Evolutionary conservation across 352 stramenopile species (phyloP).

Genomic region (Blastocystis hominis): DNA sequence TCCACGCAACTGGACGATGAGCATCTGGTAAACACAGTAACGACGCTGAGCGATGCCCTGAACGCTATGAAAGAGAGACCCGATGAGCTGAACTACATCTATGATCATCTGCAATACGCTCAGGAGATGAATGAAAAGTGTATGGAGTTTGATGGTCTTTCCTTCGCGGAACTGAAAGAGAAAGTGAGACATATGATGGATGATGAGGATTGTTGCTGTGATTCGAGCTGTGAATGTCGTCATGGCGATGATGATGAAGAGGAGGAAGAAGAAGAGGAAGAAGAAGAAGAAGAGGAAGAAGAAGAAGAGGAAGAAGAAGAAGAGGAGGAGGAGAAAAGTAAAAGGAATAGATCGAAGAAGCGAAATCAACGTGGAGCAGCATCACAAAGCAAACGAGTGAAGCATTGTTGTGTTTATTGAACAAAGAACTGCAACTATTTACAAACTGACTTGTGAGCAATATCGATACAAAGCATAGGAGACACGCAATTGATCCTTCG

Average conservation of each 20-base stretch:
- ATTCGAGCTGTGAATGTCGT: background rate
- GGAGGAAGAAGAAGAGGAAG: slow-evolving; percentile 20
- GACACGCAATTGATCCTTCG: slow-evolving; percentile 8
- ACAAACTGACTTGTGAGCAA: background rate
- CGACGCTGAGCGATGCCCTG: slow-evolving; percentile 10
- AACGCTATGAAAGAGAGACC: background rate
- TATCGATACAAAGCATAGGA: background rate
- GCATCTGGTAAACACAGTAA: background rate
- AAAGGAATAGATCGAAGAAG: background rate
- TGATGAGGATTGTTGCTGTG: background rate
- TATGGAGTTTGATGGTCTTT: slow-evolving; percentile 8
- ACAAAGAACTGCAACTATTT: background rate
- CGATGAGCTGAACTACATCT: background rate
- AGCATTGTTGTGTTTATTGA: background rate
- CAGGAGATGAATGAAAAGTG: slow-evolving; percentile 41
- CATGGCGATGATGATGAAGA: background rate
- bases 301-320: background rate
- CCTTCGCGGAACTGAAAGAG: slow-evolving; percentile 17
- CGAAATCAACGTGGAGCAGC: background rate
- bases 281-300: background rate
- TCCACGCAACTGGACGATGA: slow-evolving; percentile 4
- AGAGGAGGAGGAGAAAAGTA: background rate
- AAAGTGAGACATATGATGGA: background rate
- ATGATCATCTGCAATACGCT: background rate
- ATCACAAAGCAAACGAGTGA: background rate